Evolutionary conservation across 257 asterid species (phyloP).

Genomic region (Voacanga thouarsii): DNA sequence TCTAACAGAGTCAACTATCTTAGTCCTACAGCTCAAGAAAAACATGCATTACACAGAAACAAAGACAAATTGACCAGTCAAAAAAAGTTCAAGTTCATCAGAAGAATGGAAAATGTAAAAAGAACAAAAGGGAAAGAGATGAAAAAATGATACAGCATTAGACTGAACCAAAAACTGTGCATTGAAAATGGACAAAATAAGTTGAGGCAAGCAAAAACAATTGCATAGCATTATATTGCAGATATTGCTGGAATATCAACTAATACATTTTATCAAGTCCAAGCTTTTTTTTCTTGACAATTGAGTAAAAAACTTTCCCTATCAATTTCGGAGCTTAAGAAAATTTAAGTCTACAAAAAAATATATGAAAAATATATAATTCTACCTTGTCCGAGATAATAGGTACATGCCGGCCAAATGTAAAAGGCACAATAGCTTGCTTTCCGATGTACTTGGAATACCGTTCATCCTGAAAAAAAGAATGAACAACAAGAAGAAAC

Average conservation of each 20-base stretch:
- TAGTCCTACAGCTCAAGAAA: background rate
- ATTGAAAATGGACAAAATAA: background rate
- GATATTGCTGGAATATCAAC: background rate
- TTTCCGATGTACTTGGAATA: constrained; percentile 83
- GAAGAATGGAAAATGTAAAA: background rate
- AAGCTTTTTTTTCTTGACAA: background rate
- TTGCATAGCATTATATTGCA: background rate
- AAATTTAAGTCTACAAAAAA: background rate
- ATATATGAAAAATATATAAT: background rate
- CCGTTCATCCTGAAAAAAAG: constrained; percentile 75
- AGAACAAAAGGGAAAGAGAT: background rate
- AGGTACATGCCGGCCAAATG: constrained; percentile 98
- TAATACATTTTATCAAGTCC: background rate
- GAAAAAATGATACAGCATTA: background rate
- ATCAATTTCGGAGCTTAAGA: constrained; percentile 3
- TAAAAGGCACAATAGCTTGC: constrained; percentile 93
- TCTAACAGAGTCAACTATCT: background rate
- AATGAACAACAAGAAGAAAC: constrained; percentile 13
- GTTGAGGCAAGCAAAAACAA: background rate
- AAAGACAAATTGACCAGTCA: background rate
- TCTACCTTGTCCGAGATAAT: constrained; percentile 89
- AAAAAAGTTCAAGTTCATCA: too few relatives aligned
- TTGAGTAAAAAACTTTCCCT: background rate
- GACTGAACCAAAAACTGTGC: background rate
- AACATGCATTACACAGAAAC: background rate